phyloP scores from a whole-genome alignment of 805 yeast species.

The Hagleromyces aurorensis region DNA sequence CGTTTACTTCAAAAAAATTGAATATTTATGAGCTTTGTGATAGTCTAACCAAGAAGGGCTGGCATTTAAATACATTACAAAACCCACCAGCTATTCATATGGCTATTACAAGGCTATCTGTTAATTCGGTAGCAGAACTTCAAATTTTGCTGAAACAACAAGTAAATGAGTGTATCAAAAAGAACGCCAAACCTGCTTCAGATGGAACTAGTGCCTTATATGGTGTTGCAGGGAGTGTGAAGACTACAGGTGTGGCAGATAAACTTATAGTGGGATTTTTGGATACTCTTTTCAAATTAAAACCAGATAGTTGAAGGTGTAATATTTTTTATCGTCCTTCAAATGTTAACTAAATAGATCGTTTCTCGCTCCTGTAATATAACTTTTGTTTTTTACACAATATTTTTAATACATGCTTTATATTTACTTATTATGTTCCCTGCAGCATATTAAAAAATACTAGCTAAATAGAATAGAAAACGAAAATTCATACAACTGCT shows the following conservation, averaged over 20 bases:
- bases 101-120: conserved; percentile 73
- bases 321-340: no score
- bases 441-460: conserved; percentile 3
- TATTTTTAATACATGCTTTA: no score
- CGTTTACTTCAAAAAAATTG: conserved; percentile 57
- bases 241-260: conserved; percentile 79
- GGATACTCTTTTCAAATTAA: conserved; percentile 65
- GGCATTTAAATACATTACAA: conserved; percentile 88
- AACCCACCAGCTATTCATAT: conserved; percentile 86
- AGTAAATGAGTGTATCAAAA: conserved; percentile 37
- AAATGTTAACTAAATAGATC: no score
- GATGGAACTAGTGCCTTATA: conserved; percentile 82
- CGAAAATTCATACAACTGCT: no score
- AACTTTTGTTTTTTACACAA: no score
- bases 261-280: conserved; percentile 70
- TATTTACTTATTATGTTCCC: no score
- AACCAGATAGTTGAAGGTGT: conserved; percentile 10
- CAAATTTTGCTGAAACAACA: conserved; percentile 41
- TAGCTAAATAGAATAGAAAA: conserved; percentile 1
- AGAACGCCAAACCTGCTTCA: conserved; percentile 23
- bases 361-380: no score
- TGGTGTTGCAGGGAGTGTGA: conserved; percentile 91
- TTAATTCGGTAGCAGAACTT: conserved; percentile 52
- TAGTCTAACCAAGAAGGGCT: conserved; percentile 43
- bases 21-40: conserved; percentile 80